Conservation (phyloP, 768 basidiomycete species). For the Trametes coccinea region DNA sequence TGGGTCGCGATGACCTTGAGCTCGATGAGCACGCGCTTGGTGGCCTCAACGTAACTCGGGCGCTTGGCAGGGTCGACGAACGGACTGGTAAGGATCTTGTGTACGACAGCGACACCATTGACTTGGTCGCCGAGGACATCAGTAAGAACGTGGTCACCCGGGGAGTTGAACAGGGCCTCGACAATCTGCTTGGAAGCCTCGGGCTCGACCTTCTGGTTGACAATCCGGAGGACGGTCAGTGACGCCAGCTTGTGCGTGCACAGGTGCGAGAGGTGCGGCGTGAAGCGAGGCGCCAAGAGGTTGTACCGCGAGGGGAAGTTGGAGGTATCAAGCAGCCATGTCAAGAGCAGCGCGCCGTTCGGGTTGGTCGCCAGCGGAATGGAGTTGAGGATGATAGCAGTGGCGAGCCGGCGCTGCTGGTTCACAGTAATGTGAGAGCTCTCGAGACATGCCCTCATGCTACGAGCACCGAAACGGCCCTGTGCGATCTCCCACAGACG, state of each 20-base stretch:
- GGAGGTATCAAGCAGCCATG: conserved; percentile 96
- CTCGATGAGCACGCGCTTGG: conserved; percentile 86
- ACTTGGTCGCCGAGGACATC: conserved; percentile 97
- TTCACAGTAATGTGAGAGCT: conserved; percentile 82
- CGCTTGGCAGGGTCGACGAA: conserved; percentile 77
- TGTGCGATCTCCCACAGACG: conserved; percentile 99
- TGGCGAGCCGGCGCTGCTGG: conserved; percentile 94
- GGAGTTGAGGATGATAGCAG: conserved; percentile 93
- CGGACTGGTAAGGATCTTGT: conserved; percentile 88
- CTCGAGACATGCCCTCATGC: conserved; percentile 96
- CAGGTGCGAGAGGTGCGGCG: conserved; percentile 92
- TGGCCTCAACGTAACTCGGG: conserved; percentile 74
- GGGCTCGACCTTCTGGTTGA: conserved; percentile 94
- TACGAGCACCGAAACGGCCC: conserved; percentile 95
- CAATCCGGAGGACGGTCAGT: conserved; percentile 89
- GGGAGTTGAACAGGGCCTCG: conserved; percentile 88
- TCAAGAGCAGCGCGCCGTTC: conserved; percentile 92
- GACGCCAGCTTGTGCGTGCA: conserved; percentile 98
- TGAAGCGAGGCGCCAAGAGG: conserved; percentile 92
- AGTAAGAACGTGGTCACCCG: conserved; percentile 85
- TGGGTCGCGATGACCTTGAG: conserved; percentile 94
- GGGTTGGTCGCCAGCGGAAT: conserved; percentile 97
- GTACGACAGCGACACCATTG: conserved; percentile 89
- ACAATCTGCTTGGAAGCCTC: conserved; percentile 86
- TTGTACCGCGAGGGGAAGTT: conserved; percentile 95